Conservation (phyloP, 768 basidiomycete species). For the Tulasnella sp. region DNA sequence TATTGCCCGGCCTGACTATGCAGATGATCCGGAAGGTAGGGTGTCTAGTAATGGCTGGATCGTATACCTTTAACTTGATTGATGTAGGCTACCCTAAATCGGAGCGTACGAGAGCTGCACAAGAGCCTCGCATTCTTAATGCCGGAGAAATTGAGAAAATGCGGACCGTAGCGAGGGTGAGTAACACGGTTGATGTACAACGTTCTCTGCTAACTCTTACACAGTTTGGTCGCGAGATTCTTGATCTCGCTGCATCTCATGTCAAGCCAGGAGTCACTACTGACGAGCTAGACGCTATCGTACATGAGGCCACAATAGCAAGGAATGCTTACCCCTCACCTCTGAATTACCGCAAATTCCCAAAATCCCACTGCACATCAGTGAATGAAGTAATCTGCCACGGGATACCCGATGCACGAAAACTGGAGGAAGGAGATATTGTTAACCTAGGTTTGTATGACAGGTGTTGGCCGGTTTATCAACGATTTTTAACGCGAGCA, state of each 20-base stretch:
- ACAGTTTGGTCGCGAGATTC: constrained; percentile 59
- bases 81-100: constrained; percentile 21
- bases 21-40: constrained; percentile 43
- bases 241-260: constrained; percentile 79
- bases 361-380: constrained; percentile 96
- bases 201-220: constrained; percentile 1
- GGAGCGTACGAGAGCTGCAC: not conserved
- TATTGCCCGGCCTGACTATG: constrained; percentile 84
- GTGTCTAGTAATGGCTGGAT: not conserved
- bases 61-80: not conserved
- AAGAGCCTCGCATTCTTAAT: constrained; percentile 43
- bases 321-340: constrained; percentile 89
- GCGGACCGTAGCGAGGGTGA: constrained; percentile 70
- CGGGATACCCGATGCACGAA: constrained; percentile 82
- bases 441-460: constrained; percentile 66
- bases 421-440: constrained; percentile 84
- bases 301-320: constrained; percentile 83
- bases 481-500: not conserved
- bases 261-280: constrained; percentile 89
- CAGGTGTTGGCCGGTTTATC: constrained; percentile 14
- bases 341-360: constrained; percentile 78
- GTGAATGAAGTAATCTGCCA: constrained; percentile 96
- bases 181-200: constrained; percentile 23
- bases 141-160: constrained; percentile 78
- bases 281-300: constrained; percentile 85